A percentile compares a stretch with the other conserved stretches of the same genome.
Evolutionary conservation across 106 monocot genomes (phyloP).

Genomic region (Dendrobium officinale): DNA sequence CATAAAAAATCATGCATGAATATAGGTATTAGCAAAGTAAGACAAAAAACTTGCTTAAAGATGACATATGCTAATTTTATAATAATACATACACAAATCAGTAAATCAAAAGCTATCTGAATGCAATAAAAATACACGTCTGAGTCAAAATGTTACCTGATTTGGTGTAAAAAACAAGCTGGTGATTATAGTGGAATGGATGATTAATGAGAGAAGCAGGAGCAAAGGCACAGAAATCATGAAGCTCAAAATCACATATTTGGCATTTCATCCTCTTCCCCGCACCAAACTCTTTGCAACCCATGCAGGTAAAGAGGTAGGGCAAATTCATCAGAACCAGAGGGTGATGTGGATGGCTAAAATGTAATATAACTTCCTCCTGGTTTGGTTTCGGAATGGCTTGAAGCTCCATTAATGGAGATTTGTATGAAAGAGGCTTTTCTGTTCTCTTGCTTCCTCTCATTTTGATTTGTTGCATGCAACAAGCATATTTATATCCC

Average conservation of each 20-base stretch:
- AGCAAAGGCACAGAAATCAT: conserved; percentile 38
- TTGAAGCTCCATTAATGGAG: conserved; percentile 5
- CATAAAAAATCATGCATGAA: no score
- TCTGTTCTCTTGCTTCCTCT: conserved; percentile 1
- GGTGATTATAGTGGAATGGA: conserved; percentile 24
- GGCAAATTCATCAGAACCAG: conserved; percentile 17
- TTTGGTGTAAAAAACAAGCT: conserved; percentile 29
- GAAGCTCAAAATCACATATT: conserved; percentile 29
- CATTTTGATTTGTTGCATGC: background rate
- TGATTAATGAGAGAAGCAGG: conserved; percentile 27
- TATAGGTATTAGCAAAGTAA: no score
- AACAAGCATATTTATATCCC: background rate
- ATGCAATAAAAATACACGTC: no score
- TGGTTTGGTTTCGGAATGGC: conserved; percentile 10
- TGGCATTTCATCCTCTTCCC: conserved; percentile 32
- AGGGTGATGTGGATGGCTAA: conserved; percentile 40
- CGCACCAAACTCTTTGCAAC: conserved; percentile 44
- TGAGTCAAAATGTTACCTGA: background rate
- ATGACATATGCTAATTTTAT: no score
- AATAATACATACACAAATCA: no score
- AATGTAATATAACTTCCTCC: conserved; percentile 26
- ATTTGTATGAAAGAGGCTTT: conserved; percentile 6
- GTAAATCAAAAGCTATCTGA: no score
- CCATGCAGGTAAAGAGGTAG: conserved; percentile 33
- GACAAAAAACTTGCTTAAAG: no score